Percentiles rank a stretch among this genome's conserved stretches.
These are phyloP conservation scores for Wickerhamomyces silvicola DNA, from an alignment of 805 yeast species.

Conservation along the genomic window DNA sequence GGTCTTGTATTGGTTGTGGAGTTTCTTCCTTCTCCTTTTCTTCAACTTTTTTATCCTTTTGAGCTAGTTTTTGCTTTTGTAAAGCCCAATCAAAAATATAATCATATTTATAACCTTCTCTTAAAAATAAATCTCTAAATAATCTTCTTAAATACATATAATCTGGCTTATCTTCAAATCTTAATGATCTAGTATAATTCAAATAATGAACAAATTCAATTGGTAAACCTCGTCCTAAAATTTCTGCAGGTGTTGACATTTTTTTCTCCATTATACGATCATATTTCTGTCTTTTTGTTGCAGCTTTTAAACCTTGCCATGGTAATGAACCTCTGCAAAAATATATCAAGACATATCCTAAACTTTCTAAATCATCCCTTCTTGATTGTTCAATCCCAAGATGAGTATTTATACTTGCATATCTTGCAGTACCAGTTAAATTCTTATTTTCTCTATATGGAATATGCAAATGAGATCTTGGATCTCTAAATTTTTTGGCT, in stretches of 20 bases:
- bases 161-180: constrained; percentile 96
- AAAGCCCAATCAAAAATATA: constrained; percentile 97
- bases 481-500: constrained; percentile 92
- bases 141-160: constrained; percentile 82
- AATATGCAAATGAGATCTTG: constrained; percentile 88
- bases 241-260: constrained; percentile 81
- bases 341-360: constrained; percentile 91
- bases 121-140: constrained; percentile 80
- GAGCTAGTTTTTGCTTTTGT: constrained; percentile 60
- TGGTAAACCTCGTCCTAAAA: constrained; percentile 87
- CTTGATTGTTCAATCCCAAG: constrained; percentile 95
- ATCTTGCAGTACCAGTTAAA: constrained; percentile 95
- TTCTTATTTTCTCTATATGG: constrained; percentile 96
- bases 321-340: constrained; percentile 95
- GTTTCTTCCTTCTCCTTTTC: constrained; percentile 1
- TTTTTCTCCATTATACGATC: constrained; percentile 95
- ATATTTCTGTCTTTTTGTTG: constrained; percentile 93
- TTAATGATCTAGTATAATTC: constrained; percentile 80
- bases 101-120: constrained; percentile 87
- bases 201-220: constrained; percentile 79
- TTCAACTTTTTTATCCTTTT: constrained; percentile 4
- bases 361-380: constrained; percentile 91
- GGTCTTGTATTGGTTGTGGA: constrained; percentile 17
- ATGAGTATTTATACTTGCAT: constrained; percentile 92
- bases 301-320: constrained; percentile 98